A percentile compares a stretch with the other conserved stretches of the same genome.
Conservation (phyloP, 2,329 filamentous ascomycete genomes). For the Verticillium dahliae region DNA sequence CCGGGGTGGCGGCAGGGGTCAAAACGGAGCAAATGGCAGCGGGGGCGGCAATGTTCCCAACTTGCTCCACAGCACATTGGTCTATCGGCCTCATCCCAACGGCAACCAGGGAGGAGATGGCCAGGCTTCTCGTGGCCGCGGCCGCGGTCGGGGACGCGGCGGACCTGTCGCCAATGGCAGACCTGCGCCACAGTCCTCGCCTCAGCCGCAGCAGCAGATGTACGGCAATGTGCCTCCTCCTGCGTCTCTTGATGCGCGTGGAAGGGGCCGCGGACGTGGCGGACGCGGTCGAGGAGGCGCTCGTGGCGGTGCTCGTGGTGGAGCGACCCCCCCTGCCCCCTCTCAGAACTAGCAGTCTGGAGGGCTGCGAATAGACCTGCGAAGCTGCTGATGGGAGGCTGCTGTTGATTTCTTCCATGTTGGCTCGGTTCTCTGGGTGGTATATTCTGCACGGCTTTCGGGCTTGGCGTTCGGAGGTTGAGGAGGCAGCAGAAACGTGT, state of each 20-base stretch:
- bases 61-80: constrained; percentile 44
- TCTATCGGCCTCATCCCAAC: constrained; percentile 38
- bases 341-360: neutral
- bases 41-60: constrained; percentile 21
- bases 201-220: constrained; percentile 9
- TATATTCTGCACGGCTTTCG: no score
- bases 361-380: no score
- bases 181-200: constrained; percentile 13
- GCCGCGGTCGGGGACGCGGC: constrained; percentile 9
- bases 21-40: constrained; percentile 10
- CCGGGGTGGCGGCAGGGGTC: constrained; percentile 20
- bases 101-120: constrained; percentile 23
- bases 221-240: constrained; percentile 59
- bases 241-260: constrained; percentile 41
- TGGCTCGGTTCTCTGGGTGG: no score
- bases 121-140: constrained; percentile 14
- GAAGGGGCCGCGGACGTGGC: constrained; percentile 31
- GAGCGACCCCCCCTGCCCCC: neutral
- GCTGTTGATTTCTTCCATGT: no score
- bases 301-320: constrained; percentile 9
- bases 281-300: constrained; percentile 27
- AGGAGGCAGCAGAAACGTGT: no score
- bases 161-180: constrained; percentile 9
- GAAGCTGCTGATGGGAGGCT: no score
- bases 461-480: no score